phyloP scores from a whole-genome alignment of 2,329 filamentous ascomycete genomes.

The Zopfia rhizophila region DNA sequence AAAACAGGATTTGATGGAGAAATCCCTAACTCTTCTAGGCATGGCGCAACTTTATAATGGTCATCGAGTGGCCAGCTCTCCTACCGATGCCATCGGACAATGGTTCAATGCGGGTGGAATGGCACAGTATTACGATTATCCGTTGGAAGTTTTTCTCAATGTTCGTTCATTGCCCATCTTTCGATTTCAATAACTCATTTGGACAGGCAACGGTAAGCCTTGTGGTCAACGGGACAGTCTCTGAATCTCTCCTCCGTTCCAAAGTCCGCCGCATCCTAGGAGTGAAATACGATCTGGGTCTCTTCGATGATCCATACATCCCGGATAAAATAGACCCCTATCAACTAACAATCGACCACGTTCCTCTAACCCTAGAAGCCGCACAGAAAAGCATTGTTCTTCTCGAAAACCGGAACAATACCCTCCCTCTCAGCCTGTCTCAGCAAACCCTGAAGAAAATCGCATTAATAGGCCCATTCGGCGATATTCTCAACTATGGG shows the following conservation, averaged over 20 bases:
- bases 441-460: conserved; percentile 46
- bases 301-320: conserved; percentile 55
- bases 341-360: conserved; percentile 48
- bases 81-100: conserved; percentile 54
- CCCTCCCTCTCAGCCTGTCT: conserved; percentile 47
- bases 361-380: conserved; percentile 53
- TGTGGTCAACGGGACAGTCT: conserved; percentile 50
- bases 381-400: conserved; percentile 57
- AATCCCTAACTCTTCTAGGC: conserved; percentile 11
- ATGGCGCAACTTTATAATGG: conserved; percentile 40
- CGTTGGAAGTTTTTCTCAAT: conserved; percentile 52
- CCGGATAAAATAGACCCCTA: conserved; percentile 46
- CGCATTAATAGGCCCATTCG: conserved; percentile 56
- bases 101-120: conserved; percentile 60
- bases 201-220: conserved; percentile 42
- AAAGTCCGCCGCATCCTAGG: conserved; percentile 52
- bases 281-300: conserved; percentile 58
- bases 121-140: conserved; percentile 60
- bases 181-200: neutral
- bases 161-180: conserved; percentile 8
- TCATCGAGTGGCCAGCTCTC: conserved; percentile 52
- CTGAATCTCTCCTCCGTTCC: conserved; percentile 48
- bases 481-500: conserved; percentile 56
- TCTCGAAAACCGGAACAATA: conserved; percentile 55
- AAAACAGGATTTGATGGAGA: neutral